A percentile compares a stretch with the other conserved stretches of the same genome.
phyloP scores from a whole-genome alignment of 2,329 filamentous ascomycete species.

The Cladorrhinum sp. region DNA sequence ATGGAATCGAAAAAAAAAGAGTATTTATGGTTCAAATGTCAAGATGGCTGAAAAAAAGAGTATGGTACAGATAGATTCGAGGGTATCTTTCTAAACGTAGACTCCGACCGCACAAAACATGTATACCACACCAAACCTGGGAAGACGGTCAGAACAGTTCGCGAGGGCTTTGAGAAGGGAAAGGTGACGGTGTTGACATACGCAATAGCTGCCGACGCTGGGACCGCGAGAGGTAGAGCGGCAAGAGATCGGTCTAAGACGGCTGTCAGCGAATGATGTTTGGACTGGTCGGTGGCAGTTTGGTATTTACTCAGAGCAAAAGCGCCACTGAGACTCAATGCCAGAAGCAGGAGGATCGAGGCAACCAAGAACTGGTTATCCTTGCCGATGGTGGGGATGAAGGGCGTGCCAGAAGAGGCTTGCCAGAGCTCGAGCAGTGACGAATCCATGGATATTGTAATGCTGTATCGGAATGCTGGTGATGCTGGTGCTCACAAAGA shows the following conservation, averaged over 20 bases:
- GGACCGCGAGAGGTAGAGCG: slow-evolving; percentile 77
- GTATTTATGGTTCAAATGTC: slow-evolving; percentile 4
- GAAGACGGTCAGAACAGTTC: slow-evolving; percentile 12
- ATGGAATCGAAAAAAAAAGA: slow-evolving; percentile 10
- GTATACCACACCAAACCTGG: slow-evolving; percentile 88
- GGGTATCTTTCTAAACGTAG: slow-evolving; percentile 73
- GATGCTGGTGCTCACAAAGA: neutral
- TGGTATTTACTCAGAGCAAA: slow-evolving; percentile 74
- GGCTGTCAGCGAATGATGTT: slow-evolving; percentile 25
- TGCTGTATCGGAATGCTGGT: neutral
- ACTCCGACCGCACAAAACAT: slow-evolving; percentile 99
- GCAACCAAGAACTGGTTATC: slow-evolving; percentile 78
- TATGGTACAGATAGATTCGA: slow-evolving; percentile 41
- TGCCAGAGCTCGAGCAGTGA: slow-evolving; percentile 90
- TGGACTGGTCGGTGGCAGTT: neutral
- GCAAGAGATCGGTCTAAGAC: slow-evolving; percentile 71
- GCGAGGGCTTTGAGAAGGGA: slow-evolving; percentile 3
- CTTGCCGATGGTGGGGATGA: slow-evolving; percentile 76
- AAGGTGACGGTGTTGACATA: slow-evolving; percentile 47
- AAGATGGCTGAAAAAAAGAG: neutral
- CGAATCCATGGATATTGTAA: slow-evolving; percentile 58
- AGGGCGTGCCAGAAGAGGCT: slow-evolving; percentile 83
- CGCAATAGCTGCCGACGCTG: slow-evolving; percentile 87
- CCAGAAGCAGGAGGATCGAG: slow-evolving; percentile 69
- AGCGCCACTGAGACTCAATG: slow-evolving; percentile 69